Base-by-base conservation (phyloP, 441 rosid species). In the Gossypium lobatum region DNA sequence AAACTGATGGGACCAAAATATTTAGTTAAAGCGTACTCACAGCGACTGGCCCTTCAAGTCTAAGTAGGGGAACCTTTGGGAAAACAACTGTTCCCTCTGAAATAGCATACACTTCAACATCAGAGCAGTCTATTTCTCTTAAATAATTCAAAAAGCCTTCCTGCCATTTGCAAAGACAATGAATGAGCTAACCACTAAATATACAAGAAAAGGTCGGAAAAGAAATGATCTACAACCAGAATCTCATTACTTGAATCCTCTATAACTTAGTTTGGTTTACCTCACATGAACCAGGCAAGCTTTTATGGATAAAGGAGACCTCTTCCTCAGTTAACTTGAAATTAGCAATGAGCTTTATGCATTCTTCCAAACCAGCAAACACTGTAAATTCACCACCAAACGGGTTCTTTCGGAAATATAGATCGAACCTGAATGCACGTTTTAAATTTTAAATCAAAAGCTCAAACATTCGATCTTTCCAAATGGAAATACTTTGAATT, bases 281-380 rank as follows among this genome's bases (percentile, higher is more conserved):
- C 98, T 95, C 93, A 70, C 92, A 90, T 46, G 90, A 82, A 79
- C 87, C 85, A 61, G 93, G 87, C 79, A 92, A 80, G 62, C 81
- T 80, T 67, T 85, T 78, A 62, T 82, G 80, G 25, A 94, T 76
- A 60, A 90, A 95, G 74, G 83, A 71, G 64, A 93, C 90, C 64
- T 95, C 97, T 4, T 87, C 93, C 70, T 92, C 90, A 0, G 73
- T 82, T 61, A 95, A 77, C 76, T 83, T 95, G 87, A 91, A 93
- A 86, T 87, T 93, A 58, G 97, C 97, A 25, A 95, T 81, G 63
- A 95, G 83, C 83, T 84, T 87, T 18, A 95, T 84, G 81, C 98
- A 94, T 78, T 94, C 98, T 72, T 92, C 98, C 73, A 94, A 85
- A 45, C 97, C 95, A 69, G 97, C 97, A 86, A 92, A 94, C 53